A percentile compares a stretch with the other conserved stretches of the same genome.
These are phyloP conservation scores for Monilinia fructicola DNA, from an alignment of 2,329 filamentous ascomycete genomes.

Conservation along the genomic window DNA sequence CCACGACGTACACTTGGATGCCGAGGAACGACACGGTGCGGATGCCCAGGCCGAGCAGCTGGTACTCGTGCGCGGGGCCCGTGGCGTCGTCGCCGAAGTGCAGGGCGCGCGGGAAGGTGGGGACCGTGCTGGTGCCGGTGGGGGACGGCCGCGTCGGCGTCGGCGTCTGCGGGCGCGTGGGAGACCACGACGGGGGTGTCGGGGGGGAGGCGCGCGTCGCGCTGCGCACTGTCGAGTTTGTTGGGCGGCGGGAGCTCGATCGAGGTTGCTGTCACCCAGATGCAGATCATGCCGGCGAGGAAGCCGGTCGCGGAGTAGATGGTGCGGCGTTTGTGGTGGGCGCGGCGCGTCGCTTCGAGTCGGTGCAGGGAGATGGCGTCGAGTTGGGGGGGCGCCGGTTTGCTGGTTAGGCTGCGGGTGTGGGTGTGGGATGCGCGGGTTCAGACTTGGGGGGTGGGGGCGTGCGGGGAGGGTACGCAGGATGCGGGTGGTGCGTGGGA, in stretches of 20 bases:
- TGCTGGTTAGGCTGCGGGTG: conserved; percentile 22
- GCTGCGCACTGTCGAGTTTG: conserved; percentile 20
- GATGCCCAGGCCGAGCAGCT: conserved; percentile 82
- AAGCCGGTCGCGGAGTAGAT: conserved; percentile 37
- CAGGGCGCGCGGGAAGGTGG: conserved; percentile 65
- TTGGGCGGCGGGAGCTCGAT: conserved; percentile 33
- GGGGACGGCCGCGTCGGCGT: conserved; percentile 38
- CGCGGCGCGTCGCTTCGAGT: conserved; percentile 31
- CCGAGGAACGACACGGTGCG: conserved; percentile 85
- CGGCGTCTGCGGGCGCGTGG: conserved; percentile 32
- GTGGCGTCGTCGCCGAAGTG: conserved; percentile 80
- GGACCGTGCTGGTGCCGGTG: conserved; percentile 39
- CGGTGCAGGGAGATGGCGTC: conserved; percentile 38
- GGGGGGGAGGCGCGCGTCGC: too few species aligned
- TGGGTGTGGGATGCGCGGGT: neutral
- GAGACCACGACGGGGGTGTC: conserved; percentile 34
- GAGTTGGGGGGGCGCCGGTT: conserved; percentile 20
- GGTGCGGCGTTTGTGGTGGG: conserved; percentile 38
- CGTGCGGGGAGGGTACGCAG: conserved; percentile 32
- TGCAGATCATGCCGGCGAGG: conserved; percentile 37
- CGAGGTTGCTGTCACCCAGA: conserved; percentile 38
- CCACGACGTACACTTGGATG: conserved; percentile 93
- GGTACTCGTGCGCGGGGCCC: conserved; percentile 71
- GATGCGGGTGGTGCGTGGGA: conserved; percentile 37
- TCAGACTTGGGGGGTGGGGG: conserved; percentile 3